A percentile compares a stretch with the other conserved stretches of the same genome.
Conservation (phyloP, 177 flowering plant species). For the Telopea speciosissima region DNA sequence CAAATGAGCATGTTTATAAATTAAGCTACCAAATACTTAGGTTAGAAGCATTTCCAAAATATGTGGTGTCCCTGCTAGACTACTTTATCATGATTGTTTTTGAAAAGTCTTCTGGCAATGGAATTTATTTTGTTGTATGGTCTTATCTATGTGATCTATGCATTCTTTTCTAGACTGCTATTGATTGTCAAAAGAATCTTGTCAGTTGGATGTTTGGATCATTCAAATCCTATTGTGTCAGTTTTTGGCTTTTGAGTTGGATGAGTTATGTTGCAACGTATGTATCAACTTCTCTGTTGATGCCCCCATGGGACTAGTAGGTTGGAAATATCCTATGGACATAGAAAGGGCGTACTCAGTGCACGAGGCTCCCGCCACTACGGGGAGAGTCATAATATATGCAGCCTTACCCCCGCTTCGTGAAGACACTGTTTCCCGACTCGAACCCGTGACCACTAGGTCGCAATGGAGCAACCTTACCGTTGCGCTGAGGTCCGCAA, state of each 20-base stretch:
- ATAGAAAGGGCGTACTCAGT: too few species aligned
- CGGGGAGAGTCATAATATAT: too few species aligned
- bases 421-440: too few species aligned
- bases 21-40: neutral
- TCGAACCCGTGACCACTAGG: too few species aligned
- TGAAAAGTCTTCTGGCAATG: neutral
- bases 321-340: neutral
- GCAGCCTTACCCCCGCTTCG: too few species aligned
- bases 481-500: too few species aligned
- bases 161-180: neutral
- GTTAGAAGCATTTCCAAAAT: slow-evolving; percentile 2
- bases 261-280: neutral
- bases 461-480: too few species aligned
- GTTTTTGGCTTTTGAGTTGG: neutral
- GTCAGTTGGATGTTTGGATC: neutral
- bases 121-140: neutral
- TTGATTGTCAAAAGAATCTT: neutral
- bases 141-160: neutral
- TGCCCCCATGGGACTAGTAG: slow-evolving; percentile 2
- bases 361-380: too few species aligned
- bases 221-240: neutral
- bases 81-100: neutral
- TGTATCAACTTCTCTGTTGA: neutral
- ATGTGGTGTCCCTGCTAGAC: neutral
- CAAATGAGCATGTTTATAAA: neutral